A percentile compares a stretch with the other conserved stretches of the same genome.
These are phyloP conservation scores for Debaryomyces maramus DNA, from an alignment of 805 yeast genomes.

Conservation along the genomic window DNA sequence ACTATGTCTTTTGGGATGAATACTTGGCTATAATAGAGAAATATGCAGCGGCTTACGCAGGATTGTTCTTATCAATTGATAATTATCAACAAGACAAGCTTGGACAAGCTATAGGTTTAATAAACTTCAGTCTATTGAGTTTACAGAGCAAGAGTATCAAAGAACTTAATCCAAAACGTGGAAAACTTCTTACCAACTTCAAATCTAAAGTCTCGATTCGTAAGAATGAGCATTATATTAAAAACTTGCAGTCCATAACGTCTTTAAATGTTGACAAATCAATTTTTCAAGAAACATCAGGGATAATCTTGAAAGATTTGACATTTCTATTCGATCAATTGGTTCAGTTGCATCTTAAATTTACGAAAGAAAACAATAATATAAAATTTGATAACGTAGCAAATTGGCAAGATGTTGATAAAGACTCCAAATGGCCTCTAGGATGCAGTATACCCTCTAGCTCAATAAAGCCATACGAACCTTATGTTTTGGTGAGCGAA, in stretches of 20 bases:
- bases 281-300: slow-evolving; percentile 33
- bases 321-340: slow-evolving; percentile 42
- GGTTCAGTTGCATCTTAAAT: slow-evolving; percentile 39
- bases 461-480: slow-evolving; percentile 23
- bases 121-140: slow-evolving; percentile 35
- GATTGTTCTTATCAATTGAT: slow-evolving; percentile 45
- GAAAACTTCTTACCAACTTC: slow-evolving; percentile 18
- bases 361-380: slow-evolving; percentile 43
- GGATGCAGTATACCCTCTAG: slow-evolving; percentile 38
- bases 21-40: slow-evolving; percentile 32
- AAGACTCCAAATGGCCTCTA: slow-evolving; percentile 46
- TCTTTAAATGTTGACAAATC: slow-evolving; percentile 36
- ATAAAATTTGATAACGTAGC: slow-evolving; percentile 36
- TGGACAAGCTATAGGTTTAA: slow-evolving; percentile 48
- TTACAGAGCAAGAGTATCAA: slow-evolving; percentile 34
- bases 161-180: slow-evolving; percentile 11
- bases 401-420: slow-evolving; percentile 33
- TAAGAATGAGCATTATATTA: slow-evolving; percentile 32
- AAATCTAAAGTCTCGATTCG: slow-evolving; percentile 27
- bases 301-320: slow-evolving; percentile 37
- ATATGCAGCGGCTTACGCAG: slow-evolving; percentile 44
- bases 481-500: slow-evolving; percentile 10
- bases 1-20: slow-evolving; percentile 23
- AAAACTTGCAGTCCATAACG: slow-evolving; percentile 34
- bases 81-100: slow-evolving; percentile 43